Evolutionary conservation across 768 basidiomycete species (phyloP).

Genomic region (Baorangia bicolor): DNA sequence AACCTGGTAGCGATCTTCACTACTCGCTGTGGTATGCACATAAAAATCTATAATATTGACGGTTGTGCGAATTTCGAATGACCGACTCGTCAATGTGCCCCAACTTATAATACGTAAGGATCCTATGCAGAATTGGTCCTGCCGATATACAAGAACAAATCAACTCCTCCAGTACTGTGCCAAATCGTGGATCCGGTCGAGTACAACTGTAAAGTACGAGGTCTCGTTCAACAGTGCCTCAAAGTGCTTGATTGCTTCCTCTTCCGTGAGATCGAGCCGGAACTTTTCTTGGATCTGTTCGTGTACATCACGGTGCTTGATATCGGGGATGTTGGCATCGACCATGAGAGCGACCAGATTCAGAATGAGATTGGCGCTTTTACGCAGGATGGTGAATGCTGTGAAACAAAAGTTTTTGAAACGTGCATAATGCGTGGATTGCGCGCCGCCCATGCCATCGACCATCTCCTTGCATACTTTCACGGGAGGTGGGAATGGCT

Average conservation of each 20-base stretch:
- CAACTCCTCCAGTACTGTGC: conserved; percentile 88
- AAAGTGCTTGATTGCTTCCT: conserved; percentile 97
- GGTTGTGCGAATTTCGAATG: neutral
- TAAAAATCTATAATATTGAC: neutral
- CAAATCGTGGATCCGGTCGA: conserved; percentile 91
- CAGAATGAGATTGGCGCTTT: conserved; percentile 95
- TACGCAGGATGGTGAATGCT: conserved; percentile 94
- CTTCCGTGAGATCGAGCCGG: conserved; percentile 88
- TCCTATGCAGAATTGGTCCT: neutral
- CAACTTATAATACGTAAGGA: conserved; percentile 1
- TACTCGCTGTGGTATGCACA: neutral
- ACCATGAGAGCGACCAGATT: conserved; percentile 97
- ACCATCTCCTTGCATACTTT: conserved; percentile 99
- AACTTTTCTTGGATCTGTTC: conserved; percentile 97
- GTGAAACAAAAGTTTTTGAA: conserved; percentile 98
- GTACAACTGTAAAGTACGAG: conserved; percentile 87
- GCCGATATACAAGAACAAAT: conserved; percentile 3
- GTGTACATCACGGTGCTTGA: conserved; percentile 86
- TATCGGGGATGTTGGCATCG: conserved; percentile 96
- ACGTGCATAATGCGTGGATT: conserved; percentile 91
- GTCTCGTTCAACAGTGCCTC: conserved; percentile 93
- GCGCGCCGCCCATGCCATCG: conserved; percentile 97
- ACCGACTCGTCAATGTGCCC: neutral
- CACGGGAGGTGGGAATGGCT: conserved; percentile 95
- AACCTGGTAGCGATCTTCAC: neutral